Conservation (phyloP, 257 asterid genomes). For the Gentiana macrophylla region DNA sequence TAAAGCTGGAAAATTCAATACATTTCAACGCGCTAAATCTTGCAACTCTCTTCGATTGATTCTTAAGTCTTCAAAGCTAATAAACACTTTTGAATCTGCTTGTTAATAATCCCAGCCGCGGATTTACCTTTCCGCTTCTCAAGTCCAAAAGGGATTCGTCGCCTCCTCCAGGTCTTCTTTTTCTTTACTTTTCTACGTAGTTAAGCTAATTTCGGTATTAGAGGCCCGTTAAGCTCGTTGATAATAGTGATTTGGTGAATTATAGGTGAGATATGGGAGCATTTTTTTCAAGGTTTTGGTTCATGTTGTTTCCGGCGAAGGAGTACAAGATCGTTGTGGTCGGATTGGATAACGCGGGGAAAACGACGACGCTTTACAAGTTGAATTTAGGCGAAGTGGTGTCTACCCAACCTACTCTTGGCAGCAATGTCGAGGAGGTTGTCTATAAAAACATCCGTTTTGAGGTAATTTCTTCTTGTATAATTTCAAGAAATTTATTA, state of each 20-base stretch:
- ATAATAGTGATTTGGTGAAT: not conserved
- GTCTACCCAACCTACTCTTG: constrained; percentile 95
- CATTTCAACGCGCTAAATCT: no score
- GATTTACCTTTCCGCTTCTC: no score
- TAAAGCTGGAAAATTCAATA: no score
- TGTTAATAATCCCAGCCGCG: no score
- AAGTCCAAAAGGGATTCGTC: no score
- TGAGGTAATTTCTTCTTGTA: constrained; percentile 37
- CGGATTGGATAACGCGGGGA: constrained; percentile 96
- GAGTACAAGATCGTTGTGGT: constrained; percentile 98
- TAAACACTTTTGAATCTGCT: no score
- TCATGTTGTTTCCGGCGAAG: constrained; percentile 88
- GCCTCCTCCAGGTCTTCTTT: no score
- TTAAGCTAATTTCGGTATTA: no score
- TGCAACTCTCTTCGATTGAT: no score
- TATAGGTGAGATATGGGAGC: constrained; percentile 56
- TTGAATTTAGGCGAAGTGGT: constrained; percentile 80
- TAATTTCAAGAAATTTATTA: not conserved
- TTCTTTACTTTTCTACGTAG: no score
- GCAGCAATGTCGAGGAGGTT: constrained; percentile 96
- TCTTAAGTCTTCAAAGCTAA: no score
- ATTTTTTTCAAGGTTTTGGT: constrained; percentile 81
- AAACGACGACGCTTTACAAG: constrained; percentile 93
- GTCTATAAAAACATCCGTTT: constrained; percentile 88
- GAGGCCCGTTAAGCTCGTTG: not conserved